A percentile compares a stretch with the other conserved stretches of the same genome.
These are phyloP conservation scores for Phytophthora pluvialis DNA, from an alignment of 352 stramenopile genomes.

Conservation along the genomic window DNA sequence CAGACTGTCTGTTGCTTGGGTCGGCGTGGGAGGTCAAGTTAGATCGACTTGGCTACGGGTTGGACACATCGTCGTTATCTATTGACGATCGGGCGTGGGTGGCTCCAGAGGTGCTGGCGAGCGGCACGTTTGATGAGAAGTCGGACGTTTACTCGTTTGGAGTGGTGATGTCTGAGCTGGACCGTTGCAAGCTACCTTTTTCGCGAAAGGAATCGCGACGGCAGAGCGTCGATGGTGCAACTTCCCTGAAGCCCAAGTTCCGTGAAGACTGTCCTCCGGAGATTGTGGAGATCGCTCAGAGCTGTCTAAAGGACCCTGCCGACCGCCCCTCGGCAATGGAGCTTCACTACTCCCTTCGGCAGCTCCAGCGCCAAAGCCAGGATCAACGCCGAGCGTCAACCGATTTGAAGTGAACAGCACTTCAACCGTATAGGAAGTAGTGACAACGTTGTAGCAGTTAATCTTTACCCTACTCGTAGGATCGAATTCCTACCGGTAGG, in stretches of 20 bases:
- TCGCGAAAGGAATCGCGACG: constrained; percentile 26
- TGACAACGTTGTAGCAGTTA: constrained; percentile 2
- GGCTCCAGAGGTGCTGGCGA: constrained; percentile 64
- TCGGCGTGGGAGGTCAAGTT: constrained; percentile 61
- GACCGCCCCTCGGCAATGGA: constrained; percentile 65
- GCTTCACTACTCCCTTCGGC: constrained; percentile 63
- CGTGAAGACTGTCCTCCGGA: constrained; percentile 47
- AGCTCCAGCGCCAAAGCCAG: constrained; percentile 31
- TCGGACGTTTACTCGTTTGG: constrained; percentile 78
- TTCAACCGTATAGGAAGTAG: constrained; percentile 1
- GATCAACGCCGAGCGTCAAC: constrained; percentile 9
- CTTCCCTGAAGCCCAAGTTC: constrained; percentile 47
- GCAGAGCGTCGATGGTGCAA: constrained; percentile 24
- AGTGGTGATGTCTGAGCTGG: constrained; percentile 72
- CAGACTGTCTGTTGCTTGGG: constrained; percentile 68
- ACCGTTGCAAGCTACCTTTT: constrained; percentile 53
- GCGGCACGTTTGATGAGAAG: constrained; percentile 64
- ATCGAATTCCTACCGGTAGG: too few species aligned
- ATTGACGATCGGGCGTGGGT: constrained; percentile 46
- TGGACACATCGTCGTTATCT: constrained; percentile 40
- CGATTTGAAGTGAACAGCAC: constrained; percentile 9
- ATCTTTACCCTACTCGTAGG: too few species aligned
- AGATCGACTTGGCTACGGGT: constrained; percentile 57
- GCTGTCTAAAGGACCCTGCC: constrained; percentile 52
- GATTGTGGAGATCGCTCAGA: constrained; percentile 49